phyloP scores from a whole-genome alignment of 2,329 filamentous ascomycete species.

The Aureobasidium sp. region DNA sequence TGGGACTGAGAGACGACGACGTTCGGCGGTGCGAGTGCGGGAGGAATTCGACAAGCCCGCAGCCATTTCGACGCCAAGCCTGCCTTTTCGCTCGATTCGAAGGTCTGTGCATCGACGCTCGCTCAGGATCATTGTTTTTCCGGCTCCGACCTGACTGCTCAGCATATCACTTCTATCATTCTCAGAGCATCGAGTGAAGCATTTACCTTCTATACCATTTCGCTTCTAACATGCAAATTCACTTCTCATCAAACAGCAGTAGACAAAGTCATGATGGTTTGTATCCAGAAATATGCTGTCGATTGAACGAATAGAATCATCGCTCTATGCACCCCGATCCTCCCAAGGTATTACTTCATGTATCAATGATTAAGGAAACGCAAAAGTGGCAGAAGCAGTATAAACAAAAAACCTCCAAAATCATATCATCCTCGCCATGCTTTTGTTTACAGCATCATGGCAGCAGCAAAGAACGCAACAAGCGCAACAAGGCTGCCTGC shows the following conservation, averaged over 20 bases:
- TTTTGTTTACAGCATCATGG: constrained; percentile 23
- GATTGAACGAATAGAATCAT: neutral
- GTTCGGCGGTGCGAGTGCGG: neutral
- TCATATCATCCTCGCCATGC: neutral
- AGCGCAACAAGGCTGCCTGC: constrained; percentile 29
- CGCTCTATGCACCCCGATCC: neutral
- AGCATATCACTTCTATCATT: neutral
- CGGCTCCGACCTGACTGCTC: neutral
- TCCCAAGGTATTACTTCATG: neutral
- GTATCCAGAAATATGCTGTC: neutral
- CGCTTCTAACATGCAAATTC: neutral
- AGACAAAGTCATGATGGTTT: neutral
- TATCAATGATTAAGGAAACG: neutral
- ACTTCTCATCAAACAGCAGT: neutral
- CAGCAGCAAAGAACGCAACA: constrained; percentile 28
- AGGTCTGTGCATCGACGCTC: neutral
- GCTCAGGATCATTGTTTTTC: neutral
- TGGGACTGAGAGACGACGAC: constrained; percentile 9
- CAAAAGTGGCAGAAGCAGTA: neutral
- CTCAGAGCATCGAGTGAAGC: neutral
- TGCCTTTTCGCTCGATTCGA: neutral
- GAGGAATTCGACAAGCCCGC: constrained; percentile 5
- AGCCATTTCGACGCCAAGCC: constrained; percentile 6
- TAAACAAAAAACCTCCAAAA: constrained; percentile 6
- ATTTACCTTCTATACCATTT: neutral